Evolutionary conservation across 73 alveolate genomes (phyloP), one percentile per base, ranked within the genome.

Genomic region (Paramecium octaurelia): DNA sequence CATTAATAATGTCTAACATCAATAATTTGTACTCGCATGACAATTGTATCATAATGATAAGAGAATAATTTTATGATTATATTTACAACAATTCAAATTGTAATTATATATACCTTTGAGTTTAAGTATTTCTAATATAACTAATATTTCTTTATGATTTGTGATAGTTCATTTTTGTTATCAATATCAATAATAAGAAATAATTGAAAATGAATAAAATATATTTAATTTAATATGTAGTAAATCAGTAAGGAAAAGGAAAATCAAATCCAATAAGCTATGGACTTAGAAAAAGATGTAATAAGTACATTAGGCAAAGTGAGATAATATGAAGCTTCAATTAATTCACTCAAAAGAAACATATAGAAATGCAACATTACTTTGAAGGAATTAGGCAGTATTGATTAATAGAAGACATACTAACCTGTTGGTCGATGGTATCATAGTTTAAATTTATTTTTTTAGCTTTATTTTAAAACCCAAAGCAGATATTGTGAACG

Each of bases 201-300:
- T 54, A 18, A 54, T 54, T 20, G 31, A 64, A 31, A 27, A 34
- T 27, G 50, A 64, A 31, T 64, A 64, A 64, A 64, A 31, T 64
- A 64, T 3, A 64, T 64, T 64, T 31, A 64, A 23, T 64, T 64
- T 64, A 64, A 54, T 64, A 64, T 64, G 84, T 64, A 64, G 91
- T 46, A 40, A 48, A 35, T 73, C 35, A 36, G 60, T 38, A 80
- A 80, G 8, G 91, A 80, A 50, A 80, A 80, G 38, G 91, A 80
- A 43, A 31, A 21, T 40, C 57, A 42, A 10, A 44, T 80, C 7
- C 44, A 80, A 80, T 80, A 80, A 48, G 73, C 91, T 9, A 48
- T 80, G 75, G 91, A 80, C n/a, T 80, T 80, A 80, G 91, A 80
- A 35, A 80, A 42, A n/a, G 91, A 80, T 40, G 91, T 80, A 5